Evolutionary conservation across 495 filamentous ascomycete species (phyloP), one percentile per base, ranked within the genome.

Genomic region (Aspergillus heteromorphus): DNA sequence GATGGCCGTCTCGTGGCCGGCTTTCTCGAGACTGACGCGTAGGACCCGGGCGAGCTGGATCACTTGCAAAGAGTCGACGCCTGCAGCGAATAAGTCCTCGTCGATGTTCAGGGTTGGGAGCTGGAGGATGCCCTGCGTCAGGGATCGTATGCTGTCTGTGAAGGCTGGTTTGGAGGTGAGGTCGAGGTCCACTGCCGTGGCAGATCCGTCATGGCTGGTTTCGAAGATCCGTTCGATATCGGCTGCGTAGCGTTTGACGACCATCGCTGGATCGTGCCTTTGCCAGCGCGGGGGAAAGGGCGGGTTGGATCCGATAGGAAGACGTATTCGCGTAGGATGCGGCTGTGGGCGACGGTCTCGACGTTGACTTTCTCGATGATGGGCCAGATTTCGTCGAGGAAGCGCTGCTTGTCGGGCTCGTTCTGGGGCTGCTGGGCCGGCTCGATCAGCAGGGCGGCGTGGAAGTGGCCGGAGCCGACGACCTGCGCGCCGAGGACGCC

Each of bases 191-290:
- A 53, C 29, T 19, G 49, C 53, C 16, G 27, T 20, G n/a, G 25
- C 23, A 3, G 30, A 38, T 0, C 2, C 42, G 5, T 48, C 38
- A 1, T 27, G 11, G 16, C 23, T 34, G 1, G 48, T 6, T 7
- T 42, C 41, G n/a, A 49, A 61, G 4, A 61, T 54, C 16, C 42
- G 29, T 6, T 54, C 30, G 7, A 61, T 57, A 4, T 61, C 58
- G 6, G 54, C 36, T 14, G 25, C 40, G 34, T 61, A 61, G 6
- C 50, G 10, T 11, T 36, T 40, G 2, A 48, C 30, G 6, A 31
- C 50, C 23, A 42, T 41, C 79, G 67, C 59, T 79, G 73, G 6
- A 84, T 64, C 2, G 76, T 81, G 0, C 80, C 81, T 59, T 85
- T 83, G 1, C 43, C 43, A 0, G 51, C 34, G 2, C 30, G 30